Percentiles rank a stretch among this genome's conserved stretches.
Evolutionary conservation across 2,329 filamentous ascomycete genomes (phyloP).

Genomic region (Sporothrix variecibatus): DNA sequence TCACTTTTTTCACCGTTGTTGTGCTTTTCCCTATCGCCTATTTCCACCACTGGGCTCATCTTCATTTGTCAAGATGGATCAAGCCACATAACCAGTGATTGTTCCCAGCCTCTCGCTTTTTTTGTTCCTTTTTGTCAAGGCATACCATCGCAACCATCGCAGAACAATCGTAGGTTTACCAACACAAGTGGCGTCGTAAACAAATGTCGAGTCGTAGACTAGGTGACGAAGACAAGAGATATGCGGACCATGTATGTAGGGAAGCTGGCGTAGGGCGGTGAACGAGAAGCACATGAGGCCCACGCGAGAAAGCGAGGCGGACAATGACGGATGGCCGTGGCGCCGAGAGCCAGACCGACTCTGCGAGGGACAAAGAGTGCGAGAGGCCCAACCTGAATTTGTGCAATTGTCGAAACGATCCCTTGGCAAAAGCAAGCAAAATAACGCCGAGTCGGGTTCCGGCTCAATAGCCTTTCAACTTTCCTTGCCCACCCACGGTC

Average conservation of each 20-base stretch:
- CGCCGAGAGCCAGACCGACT: not conserved
- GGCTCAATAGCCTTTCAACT: not conserved
- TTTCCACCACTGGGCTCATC: not conserved
- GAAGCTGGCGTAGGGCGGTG: not conserved
- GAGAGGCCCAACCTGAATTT: not conserved
- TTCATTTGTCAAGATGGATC: not conserved
- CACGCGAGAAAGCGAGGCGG: not conserved
- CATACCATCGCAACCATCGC: not conserved
- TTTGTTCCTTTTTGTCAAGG: not conserved
- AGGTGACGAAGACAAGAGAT: not conserved
- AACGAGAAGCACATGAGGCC: not conserved
- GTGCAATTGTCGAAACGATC: not conserved
- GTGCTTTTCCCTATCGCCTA: not conserved
- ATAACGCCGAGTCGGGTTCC: conserved; percentile 2
- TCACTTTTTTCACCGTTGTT: not conserved
- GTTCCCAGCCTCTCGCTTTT: not conserved
- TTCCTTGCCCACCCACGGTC: not conserved
- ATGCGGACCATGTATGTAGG: not conserved
- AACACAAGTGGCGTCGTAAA: not conserved
- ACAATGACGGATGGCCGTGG: not conserved
- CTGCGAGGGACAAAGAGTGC: not conserved
- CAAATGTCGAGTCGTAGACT: not conserved
- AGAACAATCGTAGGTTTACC: not conserved
- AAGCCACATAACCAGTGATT: not conserved
- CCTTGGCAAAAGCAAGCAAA: not conserved